These are phyloP conservation scores for Primulina huaijiensis DNA, from an alignment of 257 asterid species.

Conservation along the genomic window DNA sequence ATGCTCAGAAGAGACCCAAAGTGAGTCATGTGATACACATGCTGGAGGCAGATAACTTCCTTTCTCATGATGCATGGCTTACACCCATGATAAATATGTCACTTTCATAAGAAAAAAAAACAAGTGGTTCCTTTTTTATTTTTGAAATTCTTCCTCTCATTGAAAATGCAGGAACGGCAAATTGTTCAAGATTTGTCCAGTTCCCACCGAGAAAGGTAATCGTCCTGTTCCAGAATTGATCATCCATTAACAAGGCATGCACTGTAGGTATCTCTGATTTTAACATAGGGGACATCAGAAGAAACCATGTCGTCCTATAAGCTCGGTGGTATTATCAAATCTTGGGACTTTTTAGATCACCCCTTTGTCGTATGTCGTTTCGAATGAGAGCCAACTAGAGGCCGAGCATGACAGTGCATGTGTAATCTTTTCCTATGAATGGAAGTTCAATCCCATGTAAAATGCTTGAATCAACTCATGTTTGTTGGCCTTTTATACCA, in stretches of 20 bases:
- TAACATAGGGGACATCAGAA: slow-evolving; percentile 48
- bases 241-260: slow-evolving; percentile 28
- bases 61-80: slow-evolving; percentile 59
- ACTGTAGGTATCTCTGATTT: slow-evolving; percentile 42
- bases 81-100: neutral
- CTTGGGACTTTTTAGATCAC: too few relatives aligned
- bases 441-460: too few relatives aligned
- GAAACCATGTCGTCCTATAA: slow-evolving; percentile 38
- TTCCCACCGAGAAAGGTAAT: slow-evolving; percentile 40
- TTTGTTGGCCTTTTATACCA: too few relatives aligned
- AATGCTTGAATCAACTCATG: too few relatives aligned
- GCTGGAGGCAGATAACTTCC: slow-evolving; percentile 85
- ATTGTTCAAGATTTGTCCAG: slow-evolving; percentile 44
- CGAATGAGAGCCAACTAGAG: too few relatives aligned
- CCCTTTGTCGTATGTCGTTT: too few relatives aligned
- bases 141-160: slow-evolving; percentile 11
- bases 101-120: neutral
- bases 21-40: slow-evolving; percentile 89
- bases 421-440: too few relatives aligned
- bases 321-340: slow-evolving; percentile 36
- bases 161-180: slow-evolving; percentile 52
- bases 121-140: neutral
- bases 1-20: slow-evolving; percentile 90
- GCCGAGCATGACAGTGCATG: too few relatives aligned
- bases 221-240: slow-evolving; percentile 35